Evolutionary conservation across 257 asterid species (phyloP).

Genomic region (Salvia hispanica): DNA sequence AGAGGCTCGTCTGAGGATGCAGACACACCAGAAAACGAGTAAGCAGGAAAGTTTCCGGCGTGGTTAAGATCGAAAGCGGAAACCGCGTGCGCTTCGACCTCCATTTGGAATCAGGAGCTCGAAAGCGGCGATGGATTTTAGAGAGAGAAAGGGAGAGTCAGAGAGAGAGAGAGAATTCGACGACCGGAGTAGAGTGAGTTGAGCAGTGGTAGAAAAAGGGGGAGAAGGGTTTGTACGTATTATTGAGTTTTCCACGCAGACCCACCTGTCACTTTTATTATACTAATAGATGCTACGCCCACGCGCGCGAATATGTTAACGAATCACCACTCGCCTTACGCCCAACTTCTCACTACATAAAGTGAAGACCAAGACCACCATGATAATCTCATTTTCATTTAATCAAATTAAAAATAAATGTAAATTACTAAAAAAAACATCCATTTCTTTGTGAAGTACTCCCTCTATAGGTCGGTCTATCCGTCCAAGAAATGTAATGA

Average conservation of each 20-base stretch:
- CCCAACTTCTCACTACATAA: too few species aligned
- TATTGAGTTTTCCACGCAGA: conserved; percentile 27
- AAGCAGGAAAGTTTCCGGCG: conserved; percentile 30
- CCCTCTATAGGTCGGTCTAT: too few species aligned
- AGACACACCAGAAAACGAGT: conserved; percentile 32
- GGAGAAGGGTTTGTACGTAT: conserved; percentile 27
- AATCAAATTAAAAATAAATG: too few species aligned
- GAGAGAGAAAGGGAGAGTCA: conserved; percentile 21
- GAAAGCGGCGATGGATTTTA: neutral
- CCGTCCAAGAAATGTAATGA: too few species aligned
- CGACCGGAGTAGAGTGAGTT: neutral
- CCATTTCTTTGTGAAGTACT: too few species aligned
- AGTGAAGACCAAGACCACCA: too few species aligned
- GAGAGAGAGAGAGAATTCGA: conserved; percentile 5
- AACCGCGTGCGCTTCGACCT: conserved; percentile 55
- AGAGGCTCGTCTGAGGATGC: conserved; percentile 31
- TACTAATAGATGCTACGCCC: neutral
- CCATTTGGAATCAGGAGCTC: conserved; percentile 39
- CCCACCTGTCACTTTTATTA: conserved; percentile 27
- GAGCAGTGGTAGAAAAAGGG: neutral
- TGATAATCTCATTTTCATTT: too few species aligned
- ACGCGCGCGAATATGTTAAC: conserved; percentile 22
- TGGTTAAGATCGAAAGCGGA: conserved; percentile 44
- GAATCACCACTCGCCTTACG: conserved; percentile 14
- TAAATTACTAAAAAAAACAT: too few species aligned